Evolutionary conservation across 331 rosid genomes (phyloP).

Genomic region (Pyracantha coccinea): DNA sequence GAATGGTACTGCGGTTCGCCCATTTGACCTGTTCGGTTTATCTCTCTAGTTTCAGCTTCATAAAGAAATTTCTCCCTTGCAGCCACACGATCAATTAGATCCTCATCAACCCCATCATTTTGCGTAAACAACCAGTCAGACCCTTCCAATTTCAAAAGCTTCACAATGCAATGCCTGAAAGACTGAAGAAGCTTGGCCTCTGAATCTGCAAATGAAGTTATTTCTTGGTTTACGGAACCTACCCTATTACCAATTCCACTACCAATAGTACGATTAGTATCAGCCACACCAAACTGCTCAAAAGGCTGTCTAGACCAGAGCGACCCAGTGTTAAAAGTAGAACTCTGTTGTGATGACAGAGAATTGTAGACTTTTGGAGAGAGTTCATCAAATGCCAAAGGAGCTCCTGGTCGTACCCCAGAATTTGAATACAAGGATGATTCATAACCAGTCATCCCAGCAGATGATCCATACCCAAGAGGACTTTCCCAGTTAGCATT

Average conservation of each 20-base stretch:
- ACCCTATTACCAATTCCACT: conserved; percentile 30
- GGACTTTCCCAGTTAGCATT: conserved; percentile 41
- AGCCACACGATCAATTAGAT: conserved; percentile 80
- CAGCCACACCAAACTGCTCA: conserved; percentile 84
- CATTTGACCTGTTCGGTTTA: conserved; percentile 24
- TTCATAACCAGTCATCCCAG: conserved; percentile 31
- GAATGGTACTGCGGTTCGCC: conserved; percentile 44
- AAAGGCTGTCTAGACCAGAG: conserved; percentile 90
- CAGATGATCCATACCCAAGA: conserved; percentile 48
- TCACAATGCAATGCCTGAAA: conserved; percentile 67
- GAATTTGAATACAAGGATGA: conserved; percentile 35
- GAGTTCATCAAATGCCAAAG: conserved; percentile 68
- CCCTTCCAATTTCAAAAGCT: conserved; percentile 82
- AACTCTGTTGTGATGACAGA: conserved; percentile 47
- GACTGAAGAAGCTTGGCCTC: conserved; percentile 77
- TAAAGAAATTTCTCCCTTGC: conserved; percentile 68
- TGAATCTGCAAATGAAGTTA: conserved; percentile 37
- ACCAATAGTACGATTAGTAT: conserved; percentile 29
- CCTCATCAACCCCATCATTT: conserved; percentile 89
- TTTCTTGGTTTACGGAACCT: conserved; percentile 37
- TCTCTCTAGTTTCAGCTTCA: conserved; percentile 70
- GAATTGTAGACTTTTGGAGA: conserved; percentile 54
- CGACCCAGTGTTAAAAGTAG: conserved; percentile 53
- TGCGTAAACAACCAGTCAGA: conserved; percentile 90
- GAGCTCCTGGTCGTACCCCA: conserved; percentile 46